phyloP scores from a whole-genome alignment of 2,329 filamentous ascomycete species.

The Zymoseptoria crescenta region DNA sequence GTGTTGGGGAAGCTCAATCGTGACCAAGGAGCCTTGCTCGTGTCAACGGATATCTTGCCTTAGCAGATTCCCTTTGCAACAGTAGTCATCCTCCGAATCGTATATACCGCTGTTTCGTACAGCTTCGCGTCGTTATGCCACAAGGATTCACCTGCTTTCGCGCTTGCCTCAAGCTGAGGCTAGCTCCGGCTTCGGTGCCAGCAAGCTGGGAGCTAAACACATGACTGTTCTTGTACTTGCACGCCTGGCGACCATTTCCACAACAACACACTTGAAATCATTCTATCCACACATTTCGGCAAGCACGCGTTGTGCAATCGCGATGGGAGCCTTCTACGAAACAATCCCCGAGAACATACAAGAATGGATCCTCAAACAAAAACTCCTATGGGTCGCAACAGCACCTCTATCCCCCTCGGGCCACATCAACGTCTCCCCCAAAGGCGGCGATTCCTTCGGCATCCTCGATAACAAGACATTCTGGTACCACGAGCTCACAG shows the following conservation, averaged over 20 bases:
- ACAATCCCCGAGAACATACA: slow-evolving; percentile 33
- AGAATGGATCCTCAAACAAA: slow-evolving; percentile 38
- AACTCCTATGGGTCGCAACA: slow-evolving; percentile 38
- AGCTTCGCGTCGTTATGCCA: too few species aligned
- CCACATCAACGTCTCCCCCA: slow-evolving; percentile 42
- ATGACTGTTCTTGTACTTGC: not conserved
- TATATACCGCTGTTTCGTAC: not conserved
- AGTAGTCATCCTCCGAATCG: not conserved
- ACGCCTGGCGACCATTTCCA: not conserved
- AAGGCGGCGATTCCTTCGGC: slow-evolving; percentile 38
- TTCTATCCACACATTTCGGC: not conserved
- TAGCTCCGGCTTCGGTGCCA: not conserved
- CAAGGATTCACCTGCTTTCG: not conserved
- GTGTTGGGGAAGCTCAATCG: not conserved
- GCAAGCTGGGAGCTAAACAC: not conserved
- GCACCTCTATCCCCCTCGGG: slow-evolving; percentile 34
- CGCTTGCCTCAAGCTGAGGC: not conserved
- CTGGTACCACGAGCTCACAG: slow-evolving; percentile 40
- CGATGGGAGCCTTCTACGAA: slow-evolving; percentile 40
- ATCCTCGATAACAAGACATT: slow-evolving; percentile 33
- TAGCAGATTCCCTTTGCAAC: too few species aligned
- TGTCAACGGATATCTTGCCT: not conserved
- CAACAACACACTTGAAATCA: not conserved
- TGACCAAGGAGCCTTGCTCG: not conserved
- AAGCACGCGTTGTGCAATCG: not conserved